Base-by-base conservation (phyloP, 208 protist species). In the Leishmania amazonensis region DNA sequence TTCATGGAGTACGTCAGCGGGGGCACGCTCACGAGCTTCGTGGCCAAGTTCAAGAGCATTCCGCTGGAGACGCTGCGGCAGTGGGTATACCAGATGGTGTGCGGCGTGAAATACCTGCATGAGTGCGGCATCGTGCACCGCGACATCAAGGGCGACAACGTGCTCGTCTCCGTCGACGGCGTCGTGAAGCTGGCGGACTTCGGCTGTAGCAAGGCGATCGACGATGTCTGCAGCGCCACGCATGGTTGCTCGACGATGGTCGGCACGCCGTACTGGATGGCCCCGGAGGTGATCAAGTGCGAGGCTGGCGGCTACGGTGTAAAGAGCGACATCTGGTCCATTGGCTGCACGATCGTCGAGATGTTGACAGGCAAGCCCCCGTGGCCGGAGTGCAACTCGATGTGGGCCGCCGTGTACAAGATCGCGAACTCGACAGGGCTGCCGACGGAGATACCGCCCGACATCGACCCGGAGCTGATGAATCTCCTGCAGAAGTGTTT, bases 261-360 rank as follows among this genome's bases (percentile, higher is more conserved):
- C 31, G 96, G 96, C 45, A 98, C 96, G 62, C 95, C 95, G 28
- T 96, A 96, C 82, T 98, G 93, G 91, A 98, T 98, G 95, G 95
- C 96, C 13, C 96, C 96, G 40, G 95, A 98, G 88, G 92, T 96
- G 38, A 97, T 97, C 81, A 95, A 94, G 84, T 92, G 93, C 83
- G 94, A 97, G 57, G 87, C 83, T 11, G 90, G 93, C 31, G 94
- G 93, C 38, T 99, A 99, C 87, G 95, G 95, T 9, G 90, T 92
- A 83, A 95, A 96, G 86, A 97, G 95, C 77, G 97, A 99, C 82
- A 97, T 99, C 47, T 99, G 97, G 97, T 98, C 96, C 11, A 88
- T 97, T 31, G 97, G 97, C 51, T 99, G 98, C 83, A 98, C 97
- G 15, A 93, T 97, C 19, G 95, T 99, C 3, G 97, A 99, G 74